Evolutionary conservation across 495 filamentous ascomycete genomes (phyloP).

Genomic region (Astrothelium macrocarpum): DNA sequence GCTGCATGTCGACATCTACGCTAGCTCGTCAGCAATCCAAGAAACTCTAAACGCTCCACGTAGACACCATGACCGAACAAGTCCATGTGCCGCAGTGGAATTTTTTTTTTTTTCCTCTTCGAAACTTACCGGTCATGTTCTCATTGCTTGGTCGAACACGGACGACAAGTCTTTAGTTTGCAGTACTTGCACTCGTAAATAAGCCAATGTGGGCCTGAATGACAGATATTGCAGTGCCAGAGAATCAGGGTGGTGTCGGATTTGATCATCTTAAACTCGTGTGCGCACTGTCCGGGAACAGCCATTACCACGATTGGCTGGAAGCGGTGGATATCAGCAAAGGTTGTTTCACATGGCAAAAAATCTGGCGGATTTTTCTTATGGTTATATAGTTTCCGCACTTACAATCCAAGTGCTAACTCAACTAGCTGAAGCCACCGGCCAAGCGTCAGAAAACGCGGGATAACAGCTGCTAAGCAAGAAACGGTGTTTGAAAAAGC

Average conservation of each 20-base stretch:
- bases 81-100: neutral
- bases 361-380: neutral
- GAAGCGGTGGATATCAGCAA: neutral
- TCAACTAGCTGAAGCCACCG: neutral
- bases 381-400: conserved; percentile 2
- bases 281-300: conserved; percentile 52
- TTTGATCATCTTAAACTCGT: conserved; percentile 69
- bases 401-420: neutral
- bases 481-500: neutral
- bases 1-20: conserved; percentile 5
- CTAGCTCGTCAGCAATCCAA: neutral
- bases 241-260: conserved; percentile 62
- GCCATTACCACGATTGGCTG: conserved; percentile 41
- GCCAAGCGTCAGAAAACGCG: conserved; percentile 1
- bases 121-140: neutral
- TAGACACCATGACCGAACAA: neutral
- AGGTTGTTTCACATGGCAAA: neutral
- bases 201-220: conserved; percentile 70
- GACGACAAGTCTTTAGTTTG: conserved; percentile 63
- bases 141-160: conserved; percentile 46
- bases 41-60: neutral
- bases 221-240: conserved; percentile 70
- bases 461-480: neutral
- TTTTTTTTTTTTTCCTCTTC: neutral
- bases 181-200: conserved; percentile 74